Percentiles rank a stretch among this genome's conserved stretches.
Conservation (phyloP, 1,284 basidiomycete genomes). For the Cryptococcus jaspeensis region DNA sequence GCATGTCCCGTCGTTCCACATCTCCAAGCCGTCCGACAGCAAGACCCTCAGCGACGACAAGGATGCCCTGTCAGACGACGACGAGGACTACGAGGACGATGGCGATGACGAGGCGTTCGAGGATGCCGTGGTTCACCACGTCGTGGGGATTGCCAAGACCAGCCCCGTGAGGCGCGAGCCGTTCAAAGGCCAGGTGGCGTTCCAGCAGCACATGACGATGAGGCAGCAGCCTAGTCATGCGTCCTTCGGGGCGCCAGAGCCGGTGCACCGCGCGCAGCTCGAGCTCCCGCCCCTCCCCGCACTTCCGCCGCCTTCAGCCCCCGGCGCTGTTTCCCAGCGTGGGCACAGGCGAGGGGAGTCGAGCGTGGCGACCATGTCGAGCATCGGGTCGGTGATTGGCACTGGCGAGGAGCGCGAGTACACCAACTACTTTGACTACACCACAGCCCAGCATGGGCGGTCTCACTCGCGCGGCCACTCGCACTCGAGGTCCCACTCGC, state of each 20-base stretch:
- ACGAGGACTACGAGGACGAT: slow-evolving; percentile 14
- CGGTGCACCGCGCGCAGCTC: background rate
- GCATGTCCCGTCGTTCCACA: slow-evolving; percentile 8
- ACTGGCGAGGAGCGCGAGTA: slow-evolving; percentile 68
- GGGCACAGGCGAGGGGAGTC: slow-evolving; percentile 59
- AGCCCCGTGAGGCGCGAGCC: slow-evolving; percentile 23
- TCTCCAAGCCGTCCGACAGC: slow-evolving; percentile 19
- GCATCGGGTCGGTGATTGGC: slow-evolving; percentile 68
- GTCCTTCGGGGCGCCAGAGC: slow-evolving; percentile 17
- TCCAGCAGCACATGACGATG: slow-evolving; percentile 33
- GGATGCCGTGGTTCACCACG: slow-evolving; percentile 8
- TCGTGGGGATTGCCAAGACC: slow-evolving; percentile 20
- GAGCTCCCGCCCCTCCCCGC: background rate
- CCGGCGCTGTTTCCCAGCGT: slow-evolving; percentile 15
- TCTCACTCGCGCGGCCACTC: slow-evolving; percentile 2
- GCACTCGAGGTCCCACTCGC: too few relatives aligned
- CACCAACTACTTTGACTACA: slow-evolving; percentile 61
- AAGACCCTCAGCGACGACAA: slow-evolving; percentile 2
- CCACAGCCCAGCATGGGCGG: slow-evolving; percentile 25
- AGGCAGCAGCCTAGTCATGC: slow-evolving; percentile 8
- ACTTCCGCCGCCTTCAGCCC: background rate
- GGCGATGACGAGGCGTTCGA: slow-evolving; percentile 14
- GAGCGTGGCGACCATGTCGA: slow-evolving; percentile 77
- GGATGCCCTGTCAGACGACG: slow-evolving; percentile 5
- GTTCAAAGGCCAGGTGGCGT: slow-evolving; percentile 40